Percentiles rank a stretch among this genome's conserved stretches.
phyloP scores from a whole-genome alignment of 176 grass and related monocot genomes.

The Eragrostis nindensis region DNA sequence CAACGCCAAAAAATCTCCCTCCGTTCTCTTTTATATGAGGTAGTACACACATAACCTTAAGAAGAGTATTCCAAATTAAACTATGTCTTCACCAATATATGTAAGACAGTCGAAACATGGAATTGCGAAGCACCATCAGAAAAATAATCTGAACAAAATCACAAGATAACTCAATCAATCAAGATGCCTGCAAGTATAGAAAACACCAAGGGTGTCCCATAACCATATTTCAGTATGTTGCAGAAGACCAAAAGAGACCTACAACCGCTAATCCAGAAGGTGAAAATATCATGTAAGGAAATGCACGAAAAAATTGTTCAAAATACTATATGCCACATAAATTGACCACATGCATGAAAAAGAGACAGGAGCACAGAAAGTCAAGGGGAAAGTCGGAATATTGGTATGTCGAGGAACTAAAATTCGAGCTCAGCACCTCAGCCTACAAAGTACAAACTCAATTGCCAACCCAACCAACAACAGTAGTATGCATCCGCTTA shows the following conservation, averaged over 20 bases:
- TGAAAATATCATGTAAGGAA: neutral
- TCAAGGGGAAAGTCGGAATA: neutral
- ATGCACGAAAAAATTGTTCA: neutral
- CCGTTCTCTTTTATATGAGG: too few species aligned
- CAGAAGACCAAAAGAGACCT: neutral
- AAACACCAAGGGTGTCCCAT: neutral
- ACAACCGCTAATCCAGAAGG: too few species aligned
- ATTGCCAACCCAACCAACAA: neutral
- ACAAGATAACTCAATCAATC: neutral
- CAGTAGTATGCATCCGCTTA: neutral
- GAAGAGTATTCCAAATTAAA: neutral
- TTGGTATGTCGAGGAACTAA: neutral
- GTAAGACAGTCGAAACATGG: neutral
- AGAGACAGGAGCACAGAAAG: neutral
- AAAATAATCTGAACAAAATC: neutral
- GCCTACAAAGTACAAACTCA: neutral
- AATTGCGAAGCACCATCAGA: neutral
- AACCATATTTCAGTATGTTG: conserved; percentile 9
- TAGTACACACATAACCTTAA: neutral
- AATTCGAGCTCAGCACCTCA: neutral
- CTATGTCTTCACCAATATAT: neutral
- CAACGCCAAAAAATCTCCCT: neutral
- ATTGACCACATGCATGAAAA: neutral
- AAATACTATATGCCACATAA: conserved; percentile 1
- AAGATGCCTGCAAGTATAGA: neutral